phyloP scores from a whole-genome alignment of 164 flowering plant species.

The Berberis thunbergii region DNA sequence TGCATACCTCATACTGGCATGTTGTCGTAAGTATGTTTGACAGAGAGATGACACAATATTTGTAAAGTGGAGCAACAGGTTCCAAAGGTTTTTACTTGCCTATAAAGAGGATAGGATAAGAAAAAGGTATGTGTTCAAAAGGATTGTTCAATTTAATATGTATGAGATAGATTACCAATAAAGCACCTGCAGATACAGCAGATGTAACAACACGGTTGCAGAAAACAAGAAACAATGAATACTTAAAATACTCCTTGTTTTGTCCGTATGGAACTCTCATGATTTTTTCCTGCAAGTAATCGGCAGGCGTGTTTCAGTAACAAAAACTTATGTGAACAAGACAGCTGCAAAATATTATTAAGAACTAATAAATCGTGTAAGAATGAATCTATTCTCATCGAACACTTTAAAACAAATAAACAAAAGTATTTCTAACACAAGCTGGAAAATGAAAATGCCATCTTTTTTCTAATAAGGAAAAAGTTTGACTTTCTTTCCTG shows the following conservation, averaged over 20 bases:
- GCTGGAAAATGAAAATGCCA: no score
- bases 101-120: slow-evolving; percentile 14
- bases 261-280: slow-evolving; percentile 92
- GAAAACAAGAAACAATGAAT: slow-evolving; percentile 88
- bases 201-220: slow-evolving; percentile 91
- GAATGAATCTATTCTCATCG: no score
- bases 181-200: slow-evolving; percentile 70
- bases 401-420: no score
- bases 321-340: no score
- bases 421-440: no score
- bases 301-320: no score
- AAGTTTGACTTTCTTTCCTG: no score
- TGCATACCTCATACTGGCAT: slow-evolving; percentile 90
- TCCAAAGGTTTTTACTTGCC: slow-evolving; percentile 83
- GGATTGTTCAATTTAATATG: slow-evolving; percentile 1
- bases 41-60: slow-evolving; percentile 72
- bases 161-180: slow-evolving; percentile 44
- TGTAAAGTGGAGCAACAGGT: slow-evolving; percentile 92
- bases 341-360: no score
- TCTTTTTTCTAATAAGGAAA: no score
- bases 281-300: slow-evolving; percentile 71
- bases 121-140: not conserved
- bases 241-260: slow-evolving; percentile 64
- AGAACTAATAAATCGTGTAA: no score
- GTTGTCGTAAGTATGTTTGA: slow-evolving; percentile 93